Percentiles rank a stretch among this genome's conserved stretches.
Conservation (phyloP, 2,329 filamentous ascomycete species). For the Pseudogymnoascus sp. region DNA sequence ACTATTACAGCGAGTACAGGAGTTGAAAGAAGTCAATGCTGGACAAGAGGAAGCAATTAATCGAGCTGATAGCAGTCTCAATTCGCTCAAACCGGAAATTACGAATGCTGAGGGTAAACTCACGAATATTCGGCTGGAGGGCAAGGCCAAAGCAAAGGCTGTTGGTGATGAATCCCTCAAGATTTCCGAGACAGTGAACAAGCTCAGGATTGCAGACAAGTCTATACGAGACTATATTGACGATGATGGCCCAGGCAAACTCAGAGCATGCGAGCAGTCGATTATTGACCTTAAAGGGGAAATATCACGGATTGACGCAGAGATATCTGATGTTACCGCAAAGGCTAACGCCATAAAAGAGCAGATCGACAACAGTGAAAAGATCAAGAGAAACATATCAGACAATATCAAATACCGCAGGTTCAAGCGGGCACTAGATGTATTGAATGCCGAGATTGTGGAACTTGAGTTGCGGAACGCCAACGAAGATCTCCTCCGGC, state of each 20-base stretch:
- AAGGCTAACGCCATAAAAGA: constrained; percentile 70
- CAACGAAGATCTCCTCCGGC: constrained; percentile 69
- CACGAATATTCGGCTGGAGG: constrained; percentile 65
- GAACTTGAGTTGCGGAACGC: constrained; percentile 72
- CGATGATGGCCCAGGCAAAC: constrained; percentile 61
- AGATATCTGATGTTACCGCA: constrained; percentile 57
- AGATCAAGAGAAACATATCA: constrained; percentile 74
- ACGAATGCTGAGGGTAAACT: constrained; percentile 65
- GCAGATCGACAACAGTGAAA: constrained; percentile 68
- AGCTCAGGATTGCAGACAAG: constrained; percentile 64
- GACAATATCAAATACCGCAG: constrained; percentile 85
- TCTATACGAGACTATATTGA: constrained; percentile 76
- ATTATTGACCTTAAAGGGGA: constrained; percentile 59
- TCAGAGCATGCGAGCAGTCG: constrained; percentile 60
- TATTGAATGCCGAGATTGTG: constrained; percentile 59
- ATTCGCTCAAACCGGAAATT: constrained; percentile 65
- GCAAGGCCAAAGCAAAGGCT: constrained; percentile 62
- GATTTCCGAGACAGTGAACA: constrained; percentile 64
- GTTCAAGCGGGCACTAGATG: constrained; percentile 58
- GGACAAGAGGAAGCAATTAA: constrained; percentile 64
- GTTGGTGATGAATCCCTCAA: constrained; percentile 62
- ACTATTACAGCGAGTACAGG: constrained; percentile 61
- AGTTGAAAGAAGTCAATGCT: constrained; percentile 57
- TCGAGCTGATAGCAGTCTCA: constrained; percentile 62
- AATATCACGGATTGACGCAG: constrained; percentile 55